Conservation (phyloP, 2,329 filamentous ascomycete species). For the Ophiostoma australiae region DNA sequence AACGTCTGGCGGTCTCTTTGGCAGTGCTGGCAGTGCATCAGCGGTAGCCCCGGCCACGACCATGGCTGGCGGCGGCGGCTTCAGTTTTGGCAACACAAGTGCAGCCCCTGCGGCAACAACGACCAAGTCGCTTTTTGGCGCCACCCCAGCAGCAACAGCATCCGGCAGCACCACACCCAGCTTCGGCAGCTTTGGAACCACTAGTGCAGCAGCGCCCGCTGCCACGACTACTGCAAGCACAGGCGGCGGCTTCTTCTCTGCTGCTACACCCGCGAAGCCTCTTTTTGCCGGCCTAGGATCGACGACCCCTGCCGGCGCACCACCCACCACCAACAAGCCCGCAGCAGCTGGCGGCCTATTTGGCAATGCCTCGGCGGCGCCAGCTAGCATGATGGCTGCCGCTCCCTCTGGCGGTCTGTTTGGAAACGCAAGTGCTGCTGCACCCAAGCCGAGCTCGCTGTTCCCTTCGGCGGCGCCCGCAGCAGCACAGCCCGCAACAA, state of each 20-base stretch:
- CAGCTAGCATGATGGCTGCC: conserved; percentile 21
- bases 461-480: conserved; percentile 7
- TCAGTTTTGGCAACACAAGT: conserved; percentile 16
- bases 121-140: conserved; percentile 14
- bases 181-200: conserved; percentile 18
- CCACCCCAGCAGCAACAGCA: conserved; percentile 18
- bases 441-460: conserved; percentile 11
- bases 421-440: background rate
- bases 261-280: conserved; percentile 46
- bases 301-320: conserved; percentile 53
- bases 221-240: background rate
- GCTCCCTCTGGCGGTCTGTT: conserved; percentile 22
- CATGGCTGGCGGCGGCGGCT: conserved; percentile 7
- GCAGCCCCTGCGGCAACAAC: conserved; percentile 14
- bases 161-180: conserved; percentile 13
- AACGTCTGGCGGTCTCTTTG: conserved; percentile 13
- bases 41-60: background rate
- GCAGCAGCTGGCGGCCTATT: conserved; percentile 20
- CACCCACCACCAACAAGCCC: conserved; percentile 41
- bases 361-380: conserved; percentile 19
- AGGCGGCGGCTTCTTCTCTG: conserved; percentile 18
- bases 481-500: conserved; percentile 17
- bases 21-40: background rate
- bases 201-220: conserved; percentile 11
- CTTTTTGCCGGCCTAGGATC: conserved; percentile 44